A percentile compares a stretch with the other conserved stretches of the same genome.
Evolutionary conservation across 768 basidiomycete genomes (phyloP).

Genomic region (Coprinopsis sp.): DNA sequence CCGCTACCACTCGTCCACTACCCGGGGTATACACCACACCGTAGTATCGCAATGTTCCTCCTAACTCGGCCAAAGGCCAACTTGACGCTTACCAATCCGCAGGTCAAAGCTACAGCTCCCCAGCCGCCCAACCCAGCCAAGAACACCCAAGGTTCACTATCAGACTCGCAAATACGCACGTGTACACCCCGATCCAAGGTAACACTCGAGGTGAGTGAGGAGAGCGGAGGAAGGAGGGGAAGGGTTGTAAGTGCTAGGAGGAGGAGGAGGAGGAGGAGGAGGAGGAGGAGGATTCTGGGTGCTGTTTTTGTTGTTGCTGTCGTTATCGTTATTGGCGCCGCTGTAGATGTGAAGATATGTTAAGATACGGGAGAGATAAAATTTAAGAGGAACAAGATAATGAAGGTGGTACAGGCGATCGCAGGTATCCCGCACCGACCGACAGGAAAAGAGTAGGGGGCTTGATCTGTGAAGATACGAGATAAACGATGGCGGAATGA

Average conservation of each 20-base stretch:
- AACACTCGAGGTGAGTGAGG: conserved; percentile 62
- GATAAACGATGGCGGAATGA: conserved; percentile 73
- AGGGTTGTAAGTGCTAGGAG: too few species aligned
- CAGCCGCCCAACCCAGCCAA: conserved; percentile 72
- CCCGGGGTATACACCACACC: too few species aligned
- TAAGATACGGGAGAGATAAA: conserved; percentile 8
- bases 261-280: conserved; percentile 36
- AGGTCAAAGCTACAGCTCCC: too few species aligned
- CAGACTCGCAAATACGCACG: conserved; percentile 65
- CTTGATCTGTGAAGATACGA: conserved; percentile 74
- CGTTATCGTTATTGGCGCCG: too few species aligned
- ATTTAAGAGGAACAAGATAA: conserved; percentile 5
- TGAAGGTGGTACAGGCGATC: conserved; percentile 23
- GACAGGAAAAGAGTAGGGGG: conserved; percentile 64
- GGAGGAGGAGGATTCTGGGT: too few species aligned
- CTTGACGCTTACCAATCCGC: too few species aligned
- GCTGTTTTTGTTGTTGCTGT: too few species aligned
- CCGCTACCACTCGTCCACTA: too few species aligned
- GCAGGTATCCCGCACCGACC: conserved; percentile 57
- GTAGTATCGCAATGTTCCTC: too few species aligned
- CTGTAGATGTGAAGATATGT: conserved; percentile 30
- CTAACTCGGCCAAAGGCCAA: too few species aligned
- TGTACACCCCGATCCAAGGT: conserved; percentile 70
- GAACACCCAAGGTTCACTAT: conserved; percentile 61
- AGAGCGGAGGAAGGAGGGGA: conserved; percentile 61